phyloP scores from a whole-genome alignment of 1,284 basidiomycete species.

The Leccinum fallax region DNA sequence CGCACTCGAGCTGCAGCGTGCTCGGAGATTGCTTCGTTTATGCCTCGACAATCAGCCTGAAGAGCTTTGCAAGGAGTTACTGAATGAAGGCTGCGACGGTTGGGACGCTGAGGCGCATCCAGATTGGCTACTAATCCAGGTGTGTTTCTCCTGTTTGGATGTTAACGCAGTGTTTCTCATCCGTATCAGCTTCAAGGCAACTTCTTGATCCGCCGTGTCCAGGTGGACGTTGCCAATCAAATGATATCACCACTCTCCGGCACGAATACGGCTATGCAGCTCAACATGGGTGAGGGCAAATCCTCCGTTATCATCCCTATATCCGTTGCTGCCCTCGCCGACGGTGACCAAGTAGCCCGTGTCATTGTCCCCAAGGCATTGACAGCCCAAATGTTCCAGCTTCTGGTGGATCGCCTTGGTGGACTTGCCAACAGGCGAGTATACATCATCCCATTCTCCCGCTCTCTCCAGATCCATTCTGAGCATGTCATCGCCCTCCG shows the following conservation, averaged over 20 bases:
- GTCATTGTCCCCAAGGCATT: constrained; percentile 1
- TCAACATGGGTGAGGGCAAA: constrained; percentile 64
- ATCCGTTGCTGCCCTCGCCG: background rate
- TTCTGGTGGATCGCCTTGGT: constrained; percentile 45
- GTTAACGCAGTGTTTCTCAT: background rate
- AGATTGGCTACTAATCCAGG: constrained; percentile 54
- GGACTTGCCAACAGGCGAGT: constrained; percentile 48
- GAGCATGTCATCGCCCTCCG: constrained; percentile 22
- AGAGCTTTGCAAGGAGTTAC: constrained; percentile 41
- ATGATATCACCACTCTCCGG: constrained; percentile 46
- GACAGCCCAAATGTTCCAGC: constrained; percentile 47
- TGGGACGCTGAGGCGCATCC: constrained; percentile 23
- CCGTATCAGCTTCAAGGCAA: constrained; percentile 43
- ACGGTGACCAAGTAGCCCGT: background rate
- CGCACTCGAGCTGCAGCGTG: constrained; percentile 35
- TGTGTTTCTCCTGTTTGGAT: constrained; percentile 13
- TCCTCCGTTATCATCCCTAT: constrained; percentile 31
- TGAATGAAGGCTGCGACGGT: constrained; percentile 28
- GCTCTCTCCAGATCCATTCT: constrained; percentile 33
- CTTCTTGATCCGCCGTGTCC: constrained; percentile 43
- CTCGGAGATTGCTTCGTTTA: constrained; percentile 16
- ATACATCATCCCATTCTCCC: constrained; percentile 51
- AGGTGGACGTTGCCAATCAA: constrained; percentile 42
- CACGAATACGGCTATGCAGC: constrained; percentile 45
- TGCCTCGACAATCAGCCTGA: constrained; percentile 13